phyloP scores from a whole-genome alignment of 805 yeast species.

The Saccharomycopsis fodiens region DNA sequence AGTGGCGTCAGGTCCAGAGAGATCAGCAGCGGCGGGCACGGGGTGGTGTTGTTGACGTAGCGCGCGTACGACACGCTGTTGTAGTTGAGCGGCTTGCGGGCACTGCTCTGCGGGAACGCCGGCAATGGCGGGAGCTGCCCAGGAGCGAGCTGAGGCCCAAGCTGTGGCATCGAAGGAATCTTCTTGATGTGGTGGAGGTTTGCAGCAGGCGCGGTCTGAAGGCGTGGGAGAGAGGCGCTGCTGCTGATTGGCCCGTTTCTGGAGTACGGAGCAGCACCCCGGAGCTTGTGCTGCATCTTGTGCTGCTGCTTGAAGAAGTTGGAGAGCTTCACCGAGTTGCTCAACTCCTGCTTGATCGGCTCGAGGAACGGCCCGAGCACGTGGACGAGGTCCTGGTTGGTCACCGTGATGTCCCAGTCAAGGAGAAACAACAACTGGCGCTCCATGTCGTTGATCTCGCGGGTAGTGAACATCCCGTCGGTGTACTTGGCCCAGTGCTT shows the following conservation, averaged over 20 bases:
- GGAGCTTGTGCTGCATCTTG: not conserved
- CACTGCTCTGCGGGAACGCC: not conserved
- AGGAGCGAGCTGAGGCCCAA: constrained; percentile 1
- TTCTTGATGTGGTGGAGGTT: constrained; percentile 8
- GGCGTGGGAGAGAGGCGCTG: constrained; percentile 3
- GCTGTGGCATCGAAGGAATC: constrained; percentile 16
- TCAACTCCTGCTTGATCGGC: constrained; percentile 50
- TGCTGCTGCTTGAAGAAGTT: constrained; percentile 11
- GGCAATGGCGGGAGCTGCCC: constrained; percentile 7
- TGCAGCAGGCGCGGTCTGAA: not conserved
- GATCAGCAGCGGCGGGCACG: not conserved
- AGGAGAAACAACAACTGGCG: constrained; percentile 75
- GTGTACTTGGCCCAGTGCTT: constrained; percentile 96
- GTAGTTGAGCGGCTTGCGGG: constrained; percentile 8
- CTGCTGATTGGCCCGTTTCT: not conserved
- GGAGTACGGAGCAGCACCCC: not conserved
- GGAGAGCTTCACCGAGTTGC: constrained; percentile 14
- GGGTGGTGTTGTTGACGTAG: constrained; percentile 6
- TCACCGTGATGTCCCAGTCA: constrained; percentile 76
- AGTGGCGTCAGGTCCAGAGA: not conserved
- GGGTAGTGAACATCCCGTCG: constrained; percentile 66
- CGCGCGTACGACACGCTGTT: constrained; percentile 12
- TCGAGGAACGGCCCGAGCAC: constrained; percentile 69
- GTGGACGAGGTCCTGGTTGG: constrained; percentile 58
- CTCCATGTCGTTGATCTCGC: constrained; percentile 87